Percentiles rank a stretch among this genome's conserved stretches.
These are phyloP conservation scores for Cladophialophora psammophila DNA, from an alignment of 2,329 filamentous ascomycete genomes.

Conservation along the genomic window DNA sequence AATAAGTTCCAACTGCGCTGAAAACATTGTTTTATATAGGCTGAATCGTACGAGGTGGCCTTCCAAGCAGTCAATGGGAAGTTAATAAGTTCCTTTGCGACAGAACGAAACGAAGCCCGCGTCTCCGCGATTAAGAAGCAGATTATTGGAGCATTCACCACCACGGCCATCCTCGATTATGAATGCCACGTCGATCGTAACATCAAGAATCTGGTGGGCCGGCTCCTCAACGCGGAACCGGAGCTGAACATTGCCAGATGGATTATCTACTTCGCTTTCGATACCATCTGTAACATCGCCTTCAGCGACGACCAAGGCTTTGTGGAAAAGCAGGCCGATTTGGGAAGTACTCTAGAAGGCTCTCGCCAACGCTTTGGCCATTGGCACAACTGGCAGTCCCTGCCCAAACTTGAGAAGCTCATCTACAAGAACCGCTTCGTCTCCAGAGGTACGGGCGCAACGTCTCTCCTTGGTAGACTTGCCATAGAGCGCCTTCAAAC, in stretches of 20 bases:
- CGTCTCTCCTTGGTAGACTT: slow-evolving; percentile 18
- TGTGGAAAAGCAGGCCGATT: slow-evolving; percentile 15
- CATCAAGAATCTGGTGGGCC: slow-evolving; percentile 21
- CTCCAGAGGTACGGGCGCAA: not conserved
- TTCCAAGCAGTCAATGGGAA: slow-evolving; percentile 25
- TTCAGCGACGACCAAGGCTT: slow-evolving; percentile 25
- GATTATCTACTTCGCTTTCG: slow-evolving; percentile 23
- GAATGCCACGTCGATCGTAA: slow-evolving; percentile 75
- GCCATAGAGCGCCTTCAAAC: slow-evolving; percentile 14
- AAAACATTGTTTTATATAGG: not conserved
- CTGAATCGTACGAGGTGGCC: slow-evolving; percentile 22
- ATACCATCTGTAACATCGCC: slow-evolving; percentile 29
- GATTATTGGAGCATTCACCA: slow-evolving; percentile 70
- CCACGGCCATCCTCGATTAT: slow-evolving; percentile 76
- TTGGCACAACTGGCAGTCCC: slow-evolving; percentile 21
- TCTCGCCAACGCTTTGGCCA: slow-evolving; percentile 13
- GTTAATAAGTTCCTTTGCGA: slow-evolving; percentile 10
- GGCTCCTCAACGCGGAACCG: not conserved
- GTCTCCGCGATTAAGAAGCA: slow-evolving; percentile 75
- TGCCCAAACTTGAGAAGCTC: slow-evolving; percentile 22
- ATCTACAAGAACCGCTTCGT: slow-evolving; percentile 28
- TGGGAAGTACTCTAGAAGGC: slow-evolving; percentile 11
- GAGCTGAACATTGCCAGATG: slow-evolving; percentile 21
- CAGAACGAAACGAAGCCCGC: slow-evolving; percentile 21
- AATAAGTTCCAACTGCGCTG: not conserved